These are phyloP conservation scores for Alternaria ventricosa DNA, from an alignment of 2,329 filamentous ascomycete species.

Conservation along the genomic window DNA sequence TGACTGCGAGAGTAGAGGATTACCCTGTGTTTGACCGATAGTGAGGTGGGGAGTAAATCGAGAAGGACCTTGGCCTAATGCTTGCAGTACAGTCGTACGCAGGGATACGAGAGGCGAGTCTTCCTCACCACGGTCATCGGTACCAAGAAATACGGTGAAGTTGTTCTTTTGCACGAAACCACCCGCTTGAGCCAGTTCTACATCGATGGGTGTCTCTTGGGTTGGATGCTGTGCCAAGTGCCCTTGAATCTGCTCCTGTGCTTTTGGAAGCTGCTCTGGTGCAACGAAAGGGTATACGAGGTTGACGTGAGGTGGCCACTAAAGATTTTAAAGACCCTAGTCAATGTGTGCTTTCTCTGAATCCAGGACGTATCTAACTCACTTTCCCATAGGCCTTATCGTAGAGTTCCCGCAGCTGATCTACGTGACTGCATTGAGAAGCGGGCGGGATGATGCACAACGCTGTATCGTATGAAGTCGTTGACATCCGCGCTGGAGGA, in stretches of 20 bases:
- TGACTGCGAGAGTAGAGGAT: slow-evolving; percentile 54
- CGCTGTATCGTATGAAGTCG: slow-evolving; percentile 63
- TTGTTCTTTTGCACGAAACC: slow-evolving; percentile 59
- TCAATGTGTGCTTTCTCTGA: background rate
- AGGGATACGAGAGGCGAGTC: slow-evolving; percentile 20
- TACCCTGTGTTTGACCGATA: slow-evolving; percentile 63
- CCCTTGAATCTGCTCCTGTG: slow-evolving; percentile 51
- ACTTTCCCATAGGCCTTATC: slow-evolving; percentile 63
- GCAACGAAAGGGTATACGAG: slow-evolving; percentile 70
- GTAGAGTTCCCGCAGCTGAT: slow-evolving; percentile 66
- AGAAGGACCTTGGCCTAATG: slow-evolving; percentile 29
- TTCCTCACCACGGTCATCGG: slow-evolving; percentile 1
- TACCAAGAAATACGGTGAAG: slow-evolving; percentile 52
- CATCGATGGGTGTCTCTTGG: background rate
- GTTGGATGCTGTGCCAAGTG: slow-evolving; percentile 30
- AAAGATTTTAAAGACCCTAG: background rate
- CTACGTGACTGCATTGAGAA: slow-evolving; percentile 56
- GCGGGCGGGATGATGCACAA: slow-evolving; percentile 65
- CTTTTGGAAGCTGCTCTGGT: slow-evolving; percentile 54
- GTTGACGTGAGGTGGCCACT: slow-evolving; percentile 72
- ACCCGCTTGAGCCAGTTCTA: slow-evolving; percentile 51
- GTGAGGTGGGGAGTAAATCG: slow-evolving; percentile 61
- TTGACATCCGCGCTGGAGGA: slow-evolving; percentile 19
- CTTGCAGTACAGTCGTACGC: slow-evolving; percentile 26
- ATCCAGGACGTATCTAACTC: background rate